Percentiles rank a stretch among this genome's conserved stretches.
Conservation (phyloP, 2,329 filamentous ascomycete genomes). For the Aspergillus uvarum region DNA sequence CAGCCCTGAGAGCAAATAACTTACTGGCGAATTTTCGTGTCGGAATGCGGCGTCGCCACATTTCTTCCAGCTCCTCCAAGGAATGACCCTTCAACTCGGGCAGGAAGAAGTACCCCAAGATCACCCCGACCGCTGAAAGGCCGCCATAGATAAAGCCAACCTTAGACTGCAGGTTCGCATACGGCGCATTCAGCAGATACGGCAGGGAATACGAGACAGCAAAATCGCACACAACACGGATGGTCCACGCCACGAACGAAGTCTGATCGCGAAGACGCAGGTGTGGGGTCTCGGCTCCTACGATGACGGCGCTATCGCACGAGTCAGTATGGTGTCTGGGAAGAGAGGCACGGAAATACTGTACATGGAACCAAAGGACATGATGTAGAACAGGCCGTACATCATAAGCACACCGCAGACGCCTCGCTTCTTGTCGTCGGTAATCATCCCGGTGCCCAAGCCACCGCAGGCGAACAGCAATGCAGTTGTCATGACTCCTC, state of each 20-base stretch:
- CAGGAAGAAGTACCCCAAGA: constrained; percentile 4
- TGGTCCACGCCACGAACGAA: constrained; percentile 1
- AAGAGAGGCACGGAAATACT: too few species aligned
- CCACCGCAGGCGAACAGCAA: neutral
- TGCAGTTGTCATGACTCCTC: neutral
- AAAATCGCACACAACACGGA: constrained; percentile 1
- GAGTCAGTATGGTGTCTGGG: neutral
- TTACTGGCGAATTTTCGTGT: neutral
- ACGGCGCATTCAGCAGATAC: constrained; percentile 1
- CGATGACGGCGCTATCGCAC: neutral
- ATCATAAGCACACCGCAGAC: constrained; percentile 1
- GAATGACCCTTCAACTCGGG: constrained; percentile 4
- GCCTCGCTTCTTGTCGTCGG: constrained; percentile 4
- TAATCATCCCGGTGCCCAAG: neutral
- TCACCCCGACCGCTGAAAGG: constrained; percentile 1
- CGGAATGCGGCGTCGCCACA: constrained; percentile 4
- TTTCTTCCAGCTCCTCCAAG: neutral
- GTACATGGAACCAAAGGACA: constrained; percentile 2
- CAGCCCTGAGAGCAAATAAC: neutral
- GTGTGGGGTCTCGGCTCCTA: neutral
- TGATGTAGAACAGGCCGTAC: constrained; percentile 5
- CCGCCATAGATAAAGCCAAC: constrained; percentile 9
- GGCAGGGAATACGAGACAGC: constrained; percentile 8
- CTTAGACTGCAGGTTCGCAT: constrained; percentile 1
- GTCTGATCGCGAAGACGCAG: constrained; percentile 9